Percentiles rank a stretch among this genome's conserved stretches.
Evolutionary conservation across 805 yeast genomes (phyloP).

Genomic region (Candida tammaniensis): DNA sequence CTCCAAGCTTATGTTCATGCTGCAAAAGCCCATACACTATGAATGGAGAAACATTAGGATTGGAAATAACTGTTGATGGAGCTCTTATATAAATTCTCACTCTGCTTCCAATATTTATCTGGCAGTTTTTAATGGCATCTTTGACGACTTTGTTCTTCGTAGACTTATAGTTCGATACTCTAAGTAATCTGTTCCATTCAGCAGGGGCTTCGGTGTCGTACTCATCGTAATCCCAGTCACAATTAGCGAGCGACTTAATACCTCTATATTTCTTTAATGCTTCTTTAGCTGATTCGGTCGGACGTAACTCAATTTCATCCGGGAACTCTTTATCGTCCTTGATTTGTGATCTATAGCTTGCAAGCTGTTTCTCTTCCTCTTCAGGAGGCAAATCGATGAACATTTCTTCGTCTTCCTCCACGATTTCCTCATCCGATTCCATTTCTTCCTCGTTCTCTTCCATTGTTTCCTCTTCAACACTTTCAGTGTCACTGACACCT

Average conservation of each 20-base stretch:
- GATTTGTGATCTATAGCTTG: constrained; percentile 63
- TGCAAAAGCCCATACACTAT: constrained; percentile 71
- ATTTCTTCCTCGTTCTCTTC: constrained; percentile 27
- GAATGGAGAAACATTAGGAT: constrained; percentile 40
- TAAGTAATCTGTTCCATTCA: constrained; percentile 72
- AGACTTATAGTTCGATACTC: constrained; percentile 74
- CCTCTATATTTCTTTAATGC: constrained; percentile 81
- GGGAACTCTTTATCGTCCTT: constrained; percentile 91
- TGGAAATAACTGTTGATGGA: not conserved
- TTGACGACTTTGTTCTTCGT: constrained; percentile 68
- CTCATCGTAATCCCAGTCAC: constrained; percentile 88
- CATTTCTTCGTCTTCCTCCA: constrained; percentile 51
- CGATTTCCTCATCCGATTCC: constrained; percentile 20
- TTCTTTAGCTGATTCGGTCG: constrained; percentile 71
- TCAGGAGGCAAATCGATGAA: constrained; percentile 75
- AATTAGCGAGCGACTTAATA: constrained; percentile 72
- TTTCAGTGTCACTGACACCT: constrained; percentile 44
- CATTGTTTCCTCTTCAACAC: constrained; percentile 27
- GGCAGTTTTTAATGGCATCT: constrained; percentile 44
- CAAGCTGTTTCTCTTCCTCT: constrained; percentile 78
- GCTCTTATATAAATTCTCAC: constrained; percentile 56
- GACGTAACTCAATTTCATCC: constrained; percentile 86
- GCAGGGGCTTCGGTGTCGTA: constrained; percentile 70
- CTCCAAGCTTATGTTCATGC: constrained; percentile 84
- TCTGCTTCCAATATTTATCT: constrained; percentile 55